Conservation (phyloP, 257 asterid genomes). For the Phtheirospermum japonicum region DNA sequence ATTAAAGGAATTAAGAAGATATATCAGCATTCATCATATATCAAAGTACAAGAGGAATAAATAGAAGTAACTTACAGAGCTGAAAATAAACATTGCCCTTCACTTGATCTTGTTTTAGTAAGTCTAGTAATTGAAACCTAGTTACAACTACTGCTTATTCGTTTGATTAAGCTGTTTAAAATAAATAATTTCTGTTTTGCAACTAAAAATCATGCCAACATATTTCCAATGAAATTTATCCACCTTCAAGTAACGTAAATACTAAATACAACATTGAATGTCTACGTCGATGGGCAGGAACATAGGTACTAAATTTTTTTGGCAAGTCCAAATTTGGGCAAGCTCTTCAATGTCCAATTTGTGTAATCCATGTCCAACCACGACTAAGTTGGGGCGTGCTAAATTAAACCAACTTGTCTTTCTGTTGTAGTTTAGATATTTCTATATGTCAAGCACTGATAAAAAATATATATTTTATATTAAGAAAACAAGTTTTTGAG, state of each 20-base stretch:
- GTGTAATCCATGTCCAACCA: not conserved
- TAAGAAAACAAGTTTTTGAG: not conserved
- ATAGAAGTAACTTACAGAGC: too few species aligned
- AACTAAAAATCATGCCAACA: constrained; percentile 7
- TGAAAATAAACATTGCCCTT: too few species aligned
- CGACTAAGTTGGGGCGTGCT: not conserved
- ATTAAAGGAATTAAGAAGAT: constrained; percentile 8
- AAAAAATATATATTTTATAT: not conserved
- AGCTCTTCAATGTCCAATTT: not conserved
- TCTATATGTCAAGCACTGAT: not conserved
- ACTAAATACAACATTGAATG: too few species aligned
- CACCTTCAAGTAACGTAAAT: too few species aligned
- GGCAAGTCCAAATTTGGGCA: too few species aligned
- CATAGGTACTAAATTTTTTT: too few species aligned
- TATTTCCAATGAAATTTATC: constrained; percentile 3
- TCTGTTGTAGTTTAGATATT: not conserved
- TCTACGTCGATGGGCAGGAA: too few species aligned
- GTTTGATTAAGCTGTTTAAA: not conserved
- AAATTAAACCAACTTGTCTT: not conserved
- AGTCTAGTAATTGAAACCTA: not conserved
- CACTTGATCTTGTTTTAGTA: too few species aligned
- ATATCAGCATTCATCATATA: too few species aligned
- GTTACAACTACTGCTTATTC: constrained; percentile 4
- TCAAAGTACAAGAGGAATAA: too few species aligned
- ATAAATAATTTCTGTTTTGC: too few species aligned